These are phyloP conservation scores for Komagataella ulmi DNA, from an alignment of 805 yeast genomes.

Conservation along the genomic window DNA sequence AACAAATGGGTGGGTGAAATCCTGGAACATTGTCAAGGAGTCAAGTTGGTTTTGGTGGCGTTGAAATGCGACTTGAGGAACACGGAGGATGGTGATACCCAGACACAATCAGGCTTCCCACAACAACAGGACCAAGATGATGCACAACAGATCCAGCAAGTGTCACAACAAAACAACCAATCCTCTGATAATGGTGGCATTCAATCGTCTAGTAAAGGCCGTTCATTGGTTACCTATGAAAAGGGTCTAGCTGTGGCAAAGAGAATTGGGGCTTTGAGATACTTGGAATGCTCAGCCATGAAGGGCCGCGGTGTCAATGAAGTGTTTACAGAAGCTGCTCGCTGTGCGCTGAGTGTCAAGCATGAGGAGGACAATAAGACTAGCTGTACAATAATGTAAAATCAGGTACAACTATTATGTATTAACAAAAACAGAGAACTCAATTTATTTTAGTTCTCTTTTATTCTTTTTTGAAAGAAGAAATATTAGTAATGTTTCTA, in stretches of 20 bases:
- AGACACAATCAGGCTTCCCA: not conserved
- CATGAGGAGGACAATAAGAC: slow-evolving; percentile 62
- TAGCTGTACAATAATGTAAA: slow-evolving; percentile 9
- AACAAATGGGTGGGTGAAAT: slow-evolving; percentile 96
- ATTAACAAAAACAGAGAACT: not conserved
- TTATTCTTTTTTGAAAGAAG: not conserved
- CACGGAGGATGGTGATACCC: slow-evolving; percentile 28
- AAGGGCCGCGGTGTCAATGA: slow-evolving; percentile 97
- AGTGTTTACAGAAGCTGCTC: slow-evolving; percentile 96
- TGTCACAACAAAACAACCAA: slow-evolving; percentile 3
- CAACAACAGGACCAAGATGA: slow-evolving; percentile 20
- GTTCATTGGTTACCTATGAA: slow-evolving; percentile 67
- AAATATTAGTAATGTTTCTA: not conserved
- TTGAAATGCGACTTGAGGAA: slow-evolving; percentile 86
- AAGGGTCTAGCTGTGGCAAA: slow-evolving; percentile 92
- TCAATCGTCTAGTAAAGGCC: slow-evolving; percentile 1
- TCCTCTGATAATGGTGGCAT: not conserved
- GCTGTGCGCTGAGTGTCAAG: slow-evolving; percentile 86
- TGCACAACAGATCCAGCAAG: slow-evolving; percentile 13
- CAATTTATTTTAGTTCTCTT: not conserved
- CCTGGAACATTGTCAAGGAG: slow-evolving; percentile 94
- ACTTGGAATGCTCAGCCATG: slow-evolving; percentile 94
- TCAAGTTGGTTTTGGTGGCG: slow-evolving; percentile 85
- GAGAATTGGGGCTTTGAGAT: slow-evolving; percentile 84
- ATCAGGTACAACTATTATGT: not conserved